These are phyloP conservation scores for Fusarium sp. DNA, from an alignment of 2,329 filamentous ascomycete species.

Conservation along the genomic window DNA sequence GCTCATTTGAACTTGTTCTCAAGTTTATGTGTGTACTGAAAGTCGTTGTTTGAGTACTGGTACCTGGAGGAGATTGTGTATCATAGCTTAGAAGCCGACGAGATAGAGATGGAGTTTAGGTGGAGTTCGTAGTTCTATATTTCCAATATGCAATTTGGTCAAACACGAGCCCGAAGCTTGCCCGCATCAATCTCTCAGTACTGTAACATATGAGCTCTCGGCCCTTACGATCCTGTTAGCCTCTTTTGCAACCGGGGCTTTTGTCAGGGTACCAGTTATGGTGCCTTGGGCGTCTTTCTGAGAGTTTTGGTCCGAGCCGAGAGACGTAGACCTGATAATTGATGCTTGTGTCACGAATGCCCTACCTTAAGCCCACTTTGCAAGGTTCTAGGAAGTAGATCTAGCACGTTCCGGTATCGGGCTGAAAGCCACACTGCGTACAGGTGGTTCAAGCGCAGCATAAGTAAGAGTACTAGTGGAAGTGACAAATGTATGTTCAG, in stretches of 20 bases:
- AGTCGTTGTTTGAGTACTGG: background rate
- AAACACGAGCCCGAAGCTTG: accelerated
- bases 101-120: too few relatives aligned
- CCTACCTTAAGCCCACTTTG: accelerated
- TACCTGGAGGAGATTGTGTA: background rate
- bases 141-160: background rate
- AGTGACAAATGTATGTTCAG: background rate
- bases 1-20: background rate
- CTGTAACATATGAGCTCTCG: too few relatives aligned
- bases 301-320: accelerated
- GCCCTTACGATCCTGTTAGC: too few relatives aligned
- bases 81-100: accelerated
- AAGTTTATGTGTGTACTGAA: background rate
- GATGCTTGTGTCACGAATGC: accelerated
- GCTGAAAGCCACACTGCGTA: accelerated
- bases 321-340: accelerated
- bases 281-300: accelerated
- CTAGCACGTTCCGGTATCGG: accelerated
- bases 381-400: background rate
- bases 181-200: accelerated
- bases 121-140: background rate
- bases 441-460: accelerated
- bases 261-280: accelerated
- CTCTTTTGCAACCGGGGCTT: too few relatives aligned
- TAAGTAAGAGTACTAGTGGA: background rate